Evolutionary conservation across 2,329 filamentous ascomycete species (phyloP).

Genomic region (Penicillium thymicola): DNA sequence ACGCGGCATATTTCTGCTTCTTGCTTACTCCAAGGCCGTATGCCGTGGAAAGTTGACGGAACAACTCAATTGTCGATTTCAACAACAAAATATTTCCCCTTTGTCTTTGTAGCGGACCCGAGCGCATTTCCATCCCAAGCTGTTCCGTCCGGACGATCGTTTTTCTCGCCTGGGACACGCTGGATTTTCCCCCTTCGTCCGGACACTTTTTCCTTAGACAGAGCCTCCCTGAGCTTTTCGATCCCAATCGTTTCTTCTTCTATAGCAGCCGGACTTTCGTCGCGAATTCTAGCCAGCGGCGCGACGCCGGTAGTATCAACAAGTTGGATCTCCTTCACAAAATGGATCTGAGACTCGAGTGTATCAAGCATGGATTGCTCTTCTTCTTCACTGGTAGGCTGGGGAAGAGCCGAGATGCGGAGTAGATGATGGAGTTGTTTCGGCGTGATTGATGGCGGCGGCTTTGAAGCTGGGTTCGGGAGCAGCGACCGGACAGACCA

Average conservation of each 20-base stretch:
- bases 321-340: conserved; percentile 80
- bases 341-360: conserved; percentile 78
- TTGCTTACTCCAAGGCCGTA: not conserved
- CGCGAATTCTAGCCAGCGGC: conserved; percentile 74
- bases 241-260: conserved; percentile 41
- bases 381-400: conserved; percentile 60
- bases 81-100: conserved; percentile 74
- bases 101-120: conserved; percentile 61
- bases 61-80: conserved; percentile 40
- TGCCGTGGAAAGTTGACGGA: not conserved
- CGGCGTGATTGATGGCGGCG: conserved; percentile 52
- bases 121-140: conserved; percentile 70
- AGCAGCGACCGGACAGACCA: conserved; percentile 83
- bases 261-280: conserved; percentile 53
- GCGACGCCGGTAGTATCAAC: conserved; percentile 71
- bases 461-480: conserved; percentile 42
- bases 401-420: conserved; percentile 81
- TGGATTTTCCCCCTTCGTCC: conserved; percentile 49
- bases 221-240: conserved; percentile 35
- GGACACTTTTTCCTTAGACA: conserved; percentile 41
- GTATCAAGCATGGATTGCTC: conserved; percentile 70
- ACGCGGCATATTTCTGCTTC: not conserved
- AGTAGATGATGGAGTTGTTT: conserved; percentile 77
- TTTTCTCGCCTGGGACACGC: conserved; percentile 31
- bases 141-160: conserved; percentile 41